Conservation (phyloP, 371 early-diverging fungal species). For the Zopfochytrium polystomum region DNA sequence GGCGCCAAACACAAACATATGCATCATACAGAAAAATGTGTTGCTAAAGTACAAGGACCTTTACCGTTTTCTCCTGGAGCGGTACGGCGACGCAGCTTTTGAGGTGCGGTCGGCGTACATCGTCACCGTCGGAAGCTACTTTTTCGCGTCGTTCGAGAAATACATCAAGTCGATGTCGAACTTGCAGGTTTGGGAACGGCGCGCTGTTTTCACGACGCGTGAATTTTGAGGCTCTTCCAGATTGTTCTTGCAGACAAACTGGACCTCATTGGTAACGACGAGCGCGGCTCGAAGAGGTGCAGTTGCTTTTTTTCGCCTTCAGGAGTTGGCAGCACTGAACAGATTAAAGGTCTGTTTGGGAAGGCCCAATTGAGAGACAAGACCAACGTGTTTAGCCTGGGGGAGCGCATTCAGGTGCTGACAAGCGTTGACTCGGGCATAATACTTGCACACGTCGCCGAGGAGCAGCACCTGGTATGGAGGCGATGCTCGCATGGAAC, state of each 20-base stretch:
- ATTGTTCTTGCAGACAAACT: conserved; percentile 70
- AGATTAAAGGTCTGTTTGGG: conserved; percentile 59
- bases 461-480: conserved; percentile 67
- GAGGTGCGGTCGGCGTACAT: conserved; percentile 84
- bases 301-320: too few species aligned
- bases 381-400: conserved; percentile 71
- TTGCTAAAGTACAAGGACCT: conserved; percentile 84
- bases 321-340: too few species aligned
- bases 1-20: too few species aligned
- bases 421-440: conserved; percentile 71
- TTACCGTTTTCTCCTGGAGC: conserved; percentile 79
- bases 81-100: conserved; percentile 82
- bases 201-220: background rate
- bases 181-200: conserved; percentile 69
- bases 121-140: conserved; percentile 73
- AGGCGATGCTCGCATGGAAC: conserved; percentile 39
- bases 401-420: conserved; percentile 68
- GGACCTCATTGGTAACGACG: conserved; percentile 82
- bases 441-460: conserved; percentile 76
- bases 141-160: conserved; percentile 80
- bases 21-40: conserved; percentile 84
- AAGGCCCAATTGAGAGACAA: conserved; percentile 61
- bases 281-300: conserved; percentile 43
- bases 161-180: conserved; percentile 71
- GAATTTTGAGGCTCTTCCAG: conserved; percentile 39